phyloP scores from a whole-genome alignment of 345 rosid species.

The Brassica rapa region DNA sequence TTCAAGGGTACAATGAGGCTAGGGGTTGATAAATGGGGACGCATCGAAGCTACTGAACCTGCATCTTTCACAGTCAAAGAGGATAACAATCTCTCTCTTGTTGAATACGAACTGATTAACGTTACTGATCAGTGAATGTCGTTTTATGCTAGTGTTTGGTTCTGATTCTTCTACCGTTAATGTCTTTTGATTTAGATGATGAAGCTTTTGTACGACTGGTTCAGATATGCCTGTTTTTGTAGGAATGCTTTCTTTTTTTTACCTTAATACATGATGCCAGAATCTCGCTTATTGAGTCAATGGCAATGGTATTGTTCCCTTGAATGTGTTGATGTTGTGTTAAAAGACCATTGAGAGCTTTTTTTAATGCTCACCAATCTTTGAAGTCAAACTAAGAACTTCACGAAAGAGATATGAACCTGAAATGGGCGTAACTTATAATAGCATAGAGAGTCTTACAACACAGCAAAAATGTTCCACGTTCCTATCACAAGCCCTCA shows the following conservation, averaged over 20 bases:
- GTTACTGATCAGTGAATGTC: constrained; percentile 63
- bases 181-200: no score
- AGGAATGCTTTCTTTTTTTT: constrained; percentile 24
- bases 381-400: neutral
- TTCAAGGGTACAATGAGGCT: constrained; percentile 98
- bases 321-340: constrained; percentile 10
- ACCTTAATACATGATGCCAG: neutral
- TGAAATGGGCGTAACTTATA: neutral
- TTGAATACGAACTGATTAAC: constrained; percentile 85
- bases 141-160: constrained; percentile 31
- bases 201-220: constrained; percentile 35
- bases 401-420: no score
- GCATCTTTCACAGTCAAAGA: constrained; percentile 61
- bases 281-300: neutral
- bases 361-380: neutral
- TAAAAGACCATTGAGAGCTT: constrained; percentile 24
- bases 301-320: constrained; percentile 9
- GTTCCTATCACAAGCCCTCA: constrained; percentile 10
- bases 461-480: constrained; percentile 7
- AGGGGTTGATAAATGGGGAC: constrained; percentile 98
- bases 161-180: constrained; percentile 33
- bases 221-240: constrained; percentile 21
- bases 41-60: constrained; percentile 76
- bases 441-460: constrained; percentile 6
- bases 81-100: constrained; percentile 79